Evolutionary conservation across 192 early-diverging fungal species (phyloP).

Genomic region (Backusella luteola): DNA sequence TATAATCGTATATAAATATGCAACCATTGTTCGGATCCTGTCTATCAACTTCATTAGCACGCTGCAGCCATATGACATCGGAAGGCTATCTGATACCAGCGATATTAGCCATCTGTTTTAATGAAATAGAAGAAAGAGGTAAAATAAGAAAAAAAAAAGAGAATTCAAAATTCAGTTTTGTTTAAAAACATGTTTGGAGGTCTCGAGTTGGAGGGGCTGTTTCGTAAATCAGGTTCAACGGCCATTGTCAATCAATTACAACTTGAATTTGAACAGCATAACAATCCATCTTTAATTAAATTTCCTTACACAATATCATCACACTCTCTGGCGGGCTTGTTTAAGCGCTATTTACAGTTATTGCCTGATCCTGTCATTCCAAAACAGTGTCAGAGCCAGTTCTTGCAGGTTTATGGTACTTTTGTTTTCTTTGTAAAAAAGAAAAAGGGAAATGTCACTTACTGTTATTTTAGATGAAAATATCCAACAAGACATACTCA

Average conservation of each 20-base stretch:
- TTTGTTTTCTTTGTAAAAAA: neutral
- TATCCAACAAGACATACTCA: neutral
- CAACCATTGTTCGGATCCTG: neutral
- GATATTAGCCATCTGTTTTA: neutral
- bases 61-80: neutral
- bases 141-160: neutral
- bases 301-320: neutral
- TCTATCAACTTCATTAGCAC: neutral
- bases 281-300: conserved; percentile 2
- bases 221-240: conserved; percentile 12
- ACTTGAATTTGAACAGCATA: neutral
- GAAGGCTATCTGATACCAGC: neutral
- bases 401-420: neutral
- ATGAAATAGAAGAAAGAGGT: conserved; percentile 10
- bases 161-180: neutral
- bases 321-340: neutral
- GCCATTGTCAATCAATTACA: conserved; percentile 2
- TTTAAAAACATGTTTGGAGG: neutral
- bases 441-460: neutral
- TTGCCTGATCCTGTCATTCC: conserved; percentile 14
- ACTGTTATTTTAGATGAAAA: neutral
- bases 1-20: neutral
- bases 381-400: neutral
- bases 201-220: neutral
- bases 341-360: conserved; percentile 10